Percentiles rank a stretch among this genome's conserved stretches.
Conservation (phyloP, 805 yeast species). For the Blastobotrys chiropterorum region DNA sequence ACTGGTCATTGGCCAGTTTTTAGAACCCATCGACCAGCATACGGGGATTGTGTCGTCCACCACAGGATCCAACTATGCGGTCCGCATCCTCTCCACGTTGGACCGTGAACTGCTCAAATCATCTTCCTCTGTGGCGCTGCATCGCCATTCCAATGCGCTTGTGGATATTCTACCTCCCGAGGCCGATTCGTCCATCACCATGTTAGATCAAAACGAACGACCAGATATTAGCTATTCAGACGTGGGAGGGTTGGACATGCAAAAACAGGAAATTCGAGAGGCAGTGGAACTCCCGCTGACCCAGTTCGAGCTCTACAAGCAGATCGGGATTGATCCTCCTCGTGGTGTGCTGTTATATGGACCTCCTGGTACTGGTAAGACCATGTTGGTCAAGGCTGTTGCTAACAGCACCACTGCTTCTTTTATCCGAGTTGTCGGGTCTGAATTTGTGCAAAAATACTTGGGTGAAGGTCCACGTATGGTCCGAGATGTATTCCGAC, state of each 20-base stretch:
- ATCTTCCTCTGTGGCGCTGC: conserved; percentile 92
- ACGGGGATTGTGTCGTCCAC: conserved; percentile 97
- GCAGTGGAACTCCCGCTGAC: conserved; percentile 96
- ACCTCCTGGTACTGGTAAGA: conserved; percentile 99
- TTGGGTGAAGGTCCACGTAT: conserved; percentile 99
- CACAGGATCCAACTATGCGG: conserved; percentile 96
- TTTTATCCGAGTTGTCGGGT: conserved; percentile 94
- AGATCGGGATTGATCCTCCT: conserved; percentile 98
- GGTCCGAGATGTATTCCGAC: conserved; percentile 97
- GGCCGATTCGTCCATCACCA: conserved; percentile 93
- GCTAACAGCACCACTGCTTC: conserved; percentile 95
- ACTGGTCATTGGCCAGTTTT: conserved; percentile 93
- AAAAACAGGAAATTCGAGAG: conserved; percentile 96
- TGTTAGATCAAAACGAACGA: conserved; percentile 89
- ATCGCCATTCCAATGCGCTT: conserved; percentile 95
- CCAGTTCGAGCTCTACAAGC: conserved; percentile 92
- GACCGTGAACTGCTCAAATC: conserved; percentile 94
- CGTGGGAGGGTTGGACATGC: conserved; percentile 99
- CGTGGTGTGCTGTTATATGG: conserved; percentile 96
- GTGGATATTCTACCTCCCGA: conserved; percentile 98
- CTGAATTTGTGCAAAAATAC: conserved; percentile 96
- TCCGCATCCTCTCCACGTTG: conserved; percentile 85
- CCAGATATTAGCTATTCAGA: conserved; percentile 97
- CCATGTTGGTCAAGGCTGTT: conserved; percentile 98
- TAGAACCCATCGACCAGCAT: conserved; percentile 94